Conservation (phyloP, 2,329 filamentous ascomycete species). For the Metarhizium guizhouense region DNA sequence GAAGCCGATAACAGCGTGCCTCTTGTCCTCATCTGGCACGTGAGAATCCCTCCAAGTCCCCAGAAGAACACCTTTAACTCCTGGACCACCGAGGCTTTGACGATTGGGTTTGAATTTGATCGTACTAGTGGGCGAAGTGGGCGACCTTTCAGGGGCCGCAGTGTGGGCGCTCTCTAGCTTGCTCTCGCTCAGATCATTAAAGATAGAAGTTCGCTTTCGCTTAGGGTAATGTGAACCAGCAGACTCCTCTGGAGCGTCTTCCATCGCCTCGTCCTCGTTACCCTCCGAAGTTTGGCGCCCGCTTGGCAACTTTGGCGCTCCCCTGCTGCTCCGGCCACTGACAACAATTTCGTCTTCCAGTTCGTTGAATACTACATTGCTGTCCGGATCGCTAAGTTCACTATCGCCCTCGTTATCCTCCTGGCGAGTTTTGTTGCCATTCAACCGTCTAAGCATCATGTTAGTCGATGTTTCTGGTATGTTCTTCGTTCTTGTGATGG, state of each 20-base stretch:
- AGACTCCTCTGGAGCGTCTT: slow-evolving; percentile 30
- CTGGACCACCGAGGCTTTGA: slow-evolving; percentile 15
- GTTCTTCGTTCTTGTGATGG: background rate
- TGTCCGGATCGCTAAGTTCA: slow-evolving; percentile 34
- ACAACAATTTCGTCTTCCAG: slow-evolving; percentile 47
- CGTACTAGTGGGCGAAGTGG: slow-evolving; percentile 8
- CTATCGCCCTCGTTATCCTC: slow-evolving; percentile 31
- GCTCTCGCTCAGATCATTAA: slow-evolving; percentile 39
- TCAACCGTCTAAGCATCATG: slow-evolving; percentile 16
- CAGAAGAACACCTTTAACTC: slow-evolving; percentile 39
- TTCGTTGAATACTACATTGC: slow-evolving; percentile 25
- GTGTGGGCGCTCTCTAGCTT: slow-evolving; percentile 29
- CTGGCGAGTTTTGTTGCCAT: slow-evolving; percentile 20
- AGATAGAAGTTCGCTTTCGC: slow-evolving; percentile 44
- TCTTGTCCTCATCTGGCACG: slow-evolving; percentile 36
- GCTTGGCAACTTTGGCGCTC: slow-evolving; percentile 18
- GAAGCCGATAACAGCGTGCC: slow-evolving; percentile 53
- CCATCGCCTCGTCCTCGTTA: slow-evolving; percentile 35
- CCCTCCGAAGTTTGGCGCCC: slow-evolving; percentile 16
- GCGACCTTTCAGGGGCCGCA: slow-evolving; percentile 19
- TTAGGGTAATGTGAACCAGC: slow-evolving; percentile 38
- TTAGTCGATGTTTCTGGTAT: slow-evolving; percentile 13
- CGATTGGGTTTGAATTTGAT: slow-evolving; percentile 20
- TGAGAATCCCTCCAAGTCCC: slow-evolving; percentile 54
- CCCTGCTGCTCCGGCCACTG: slow-evolving; percentile 31